Percentiles rank a stretch among this genome's conserved stretches.
Conservation (phyloP, 169 alveolate genomes). For the Plasmodium reichenowi region DNA sequence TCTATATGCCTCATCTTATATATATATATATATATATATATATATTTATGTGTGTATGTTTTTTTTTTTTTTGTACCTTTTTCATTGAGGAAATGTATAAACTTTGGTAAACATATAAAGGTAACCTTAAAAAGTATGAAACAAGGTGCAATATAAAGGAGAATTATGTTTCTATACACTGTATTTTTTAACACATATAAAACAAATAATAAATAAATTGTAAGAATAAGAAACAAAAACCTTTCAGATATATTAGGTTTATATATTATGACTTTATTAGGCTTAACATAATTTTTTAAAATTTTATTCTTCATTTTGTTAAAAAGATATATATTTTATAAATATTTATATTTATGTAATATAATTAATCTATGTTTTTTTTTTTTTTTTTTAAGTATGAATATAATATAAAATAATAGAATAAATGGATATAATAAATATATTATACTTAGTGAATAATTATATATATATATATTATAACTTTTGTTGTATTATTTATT, state of each 20-base stretch:
- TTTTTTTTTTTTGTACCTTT: constrained; percentile 20
- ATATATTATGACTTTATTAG: not conserved
- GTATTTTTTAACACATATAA: constrained; percentile 43
- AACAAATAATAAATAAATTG: constrained; percentile 51
- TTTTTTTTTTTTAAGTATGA: not conserved
- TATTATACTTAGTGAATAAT: too few relatives aligned
- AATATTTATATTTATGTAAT: not conserved
- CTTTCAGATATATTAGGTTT: constrained; percentile 47
- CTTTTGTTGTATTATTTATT: too few relatives aligned
- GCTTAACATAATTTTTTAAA: not conserved
- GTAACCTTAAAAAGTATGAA: constrained; percentile 58
- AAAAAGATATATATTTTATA: too few relatives aligned
- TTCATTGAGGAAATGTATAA: constrained; percentile 56
- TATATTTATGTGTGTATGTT: too few relatives aligned
- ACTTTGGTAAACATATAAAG: constrained; percentile 54
- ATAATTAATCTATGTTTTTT: not conserved
- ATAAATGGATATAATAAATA: not conserved
- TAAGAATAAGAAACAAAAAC: constrained; percentile 29
- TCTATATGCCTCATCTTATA: too few relatives aligned
- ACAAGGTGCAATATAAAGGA: constrained; percentile 46
- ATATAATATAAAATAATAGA: not conserved
- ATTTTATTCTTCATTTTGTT: constrained; percentile 35
- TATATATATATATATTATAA: too few relatives aligned
- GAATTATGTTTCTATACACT: constrained; percentile 46
- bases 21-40: too few relatives aligned